Evolutionary conservation across 257 asterid species (phyloP).

Genomic region (Ocimum tenuiflorum): DNA sequence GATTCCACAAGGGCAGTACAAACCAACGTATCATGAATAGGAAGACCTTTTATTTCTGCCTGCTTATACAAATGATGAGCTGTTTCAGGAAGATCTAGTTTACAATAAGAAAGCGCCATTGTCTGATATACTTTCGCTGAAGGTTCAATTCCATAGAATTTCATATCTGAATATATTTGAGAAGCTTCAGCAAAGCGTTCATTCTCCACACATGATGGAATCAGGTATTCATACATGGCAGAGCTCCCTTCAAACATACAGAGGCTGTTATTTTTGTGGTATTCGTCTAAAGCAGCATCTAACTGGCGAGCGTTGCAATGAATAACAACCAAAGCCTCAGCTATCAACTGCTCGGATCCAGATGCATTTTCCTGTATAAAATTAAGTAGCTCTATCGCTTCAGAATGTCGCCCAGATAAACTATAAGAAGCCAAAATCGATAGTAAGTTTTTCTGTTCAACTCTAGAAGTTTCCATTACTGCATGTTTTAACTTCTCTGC

Average conservation of each 20-base stretch:
- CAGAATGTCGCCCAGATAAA: slow-evolving; percentile 62
- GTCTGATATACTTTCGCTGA: slow-evolving; percentile 44
- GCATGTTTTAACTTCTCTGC: slow-evolving; percentile 61
- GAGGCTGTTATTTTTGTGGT: slow-evolving; percentile 34
- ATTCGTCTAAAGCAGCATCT: slow-evolving; percentile 76
- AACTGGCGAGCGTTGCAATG: slow-evolving; percentile 69
- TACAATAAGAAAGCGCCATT: slow-evolving; percentile 55
- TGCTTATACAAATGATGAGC: slow-evolving; percentile 58
- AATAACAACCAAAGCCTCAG: slow-evolving; percentile 70
- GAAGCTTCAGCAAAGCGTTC: slow-evolving; percentile 68
- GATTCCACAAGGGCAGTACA: slow-evolving; percentile 61
- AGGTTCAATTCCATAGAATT: slow-evolving; percentile 60
- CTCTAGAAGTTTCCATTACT: slow-evolving; percentile 43
- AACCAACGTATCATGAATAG: slow-evolving; percentile 43
- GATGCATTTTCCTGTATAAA: slow-evolving; percentile 52
- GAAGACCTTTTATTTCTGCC: slow-evolving; percentile 50
- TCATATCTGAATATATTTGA: slow-evolving; percentile 83
- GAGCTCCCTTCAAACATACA: slow-evolving; percentile 32
- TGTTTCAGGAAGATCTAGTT: slow-evolving; percentile 77
- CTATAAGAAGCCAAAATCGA: slow-evolving; percentile 78
- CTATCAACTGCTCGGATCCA: slow-evolving; percentile 44
- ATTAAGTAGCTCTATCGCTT: slow-evolving; percentile 67
- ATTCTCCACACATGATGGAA: slow-evolving; percentile 54
- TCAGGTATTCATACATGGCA: slow-evolving; percentile 59
- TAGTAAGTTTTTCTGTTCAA: slow-evolving; percentile 47